phyloP scores from a whole-genome alignment of 768 basidiomycete species.

The Roridomyces roridus region DNA sequence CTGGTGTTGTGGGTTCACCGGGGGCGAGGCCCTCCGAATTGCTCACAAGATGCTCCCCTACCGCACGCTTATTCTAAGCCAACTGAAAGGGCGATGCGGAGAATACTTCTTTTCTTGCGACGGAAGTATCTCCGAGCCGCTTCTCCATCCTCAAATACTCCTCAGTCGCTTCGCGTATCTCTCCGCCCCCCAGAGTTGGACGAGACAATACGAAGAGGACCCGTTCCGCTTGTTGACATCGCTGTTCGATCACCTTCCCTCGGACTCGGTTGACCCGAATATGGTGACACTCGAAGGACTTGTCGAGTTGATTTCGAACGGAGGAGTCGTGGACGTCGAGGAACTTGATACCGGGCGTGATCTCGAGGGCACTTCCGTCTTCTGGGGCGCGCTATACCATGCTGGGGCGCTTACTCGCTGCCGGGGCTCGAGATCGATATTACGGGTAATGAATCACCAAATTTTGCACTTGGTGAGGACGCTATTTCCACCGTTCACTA shows the following conservation, averaged over 20 bases:
- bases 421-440: neutral
- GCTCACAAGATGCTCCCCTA: neutral
- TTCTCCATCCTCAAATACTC: neutral
- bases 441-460: neutral
- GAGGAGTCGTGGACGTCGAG: neutral
- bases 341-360: neutral
- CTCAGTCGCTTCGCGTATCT: neutral
- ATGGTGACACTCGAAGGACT: neutral
- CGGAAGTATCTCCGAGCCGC: neutral
- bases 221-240: neutral
- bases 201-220: neutral
- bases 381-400: neutral
- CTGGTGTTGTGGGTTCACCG: neutral
- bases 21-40: neutral
- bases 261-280: too few species aligned
- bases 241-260: neutral
- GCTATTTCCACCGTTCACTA: too few species aligned
- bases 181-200: too few species aligned
- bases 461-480: too few species aligned
- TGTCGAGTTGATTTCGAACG: neutral
- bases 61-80: neutral
- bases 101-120: neutral
- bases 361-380: neutral
- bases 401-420: constrained; percentile 4
- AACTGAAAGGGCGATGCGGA: neutral